Base-by-base conservation (phyloP, 495 filamentous ascomycete species). In the Venustampulla echinocandica region DNA sequence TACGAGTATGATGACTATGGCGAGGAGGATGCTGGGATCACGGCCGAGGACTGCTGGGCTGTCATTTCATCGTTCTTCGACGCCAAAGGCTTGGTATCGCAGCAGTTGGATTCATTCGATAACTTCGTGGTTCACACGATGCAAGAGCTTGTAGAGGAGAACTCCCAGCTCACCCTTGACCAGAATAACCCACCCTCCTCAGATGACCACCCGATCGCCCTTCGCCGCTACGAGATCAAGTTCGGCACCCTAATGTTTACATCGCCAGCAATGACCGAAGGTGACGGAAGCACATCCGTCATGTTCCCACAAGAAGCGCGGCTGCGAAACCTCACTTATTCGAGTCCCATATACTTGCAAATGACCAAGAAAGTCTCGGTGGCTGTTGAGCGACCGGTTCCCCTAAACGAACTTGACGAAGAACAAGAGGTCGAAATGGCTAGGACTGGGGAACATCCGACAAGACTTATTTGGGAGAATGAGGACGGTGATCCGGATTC, bases 11-110 rank as follows among this genome's bases (percentile, higher is more conserved):
- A 68, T 32, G 61, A 61, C 35, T 62, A 46, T 42, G 82, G 79
- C 48, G 79, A 82, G 40, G 83, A 90, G 43, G 77, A 84, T 36
- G 73, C 80, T 48, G 78, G 70, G 28, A 89, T 90, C 61, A 85
- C 83, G 1, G 86, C 90, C 34, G 92, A 97, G 66, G 92, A 97
- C 63, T 93, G 87, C 68, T 99, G 92, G 92, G 83, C 82, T 36
- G 93, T 97, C 58, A 95, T 99, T 61, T 85, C 84, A 21, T 82
- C 93, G 1, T 97, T 96, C 70, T 97, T 99, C 68, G 87, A 95
- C 49, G 70, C 72, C 36, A 96, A 96, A 67, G 90, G 93, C 56
- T 76, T 99, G 17, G 93, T 97, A 10, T 94, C 93, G 2, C 93
- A 97, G 62, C 92, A 99, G 68, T 76, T 97, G 48, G 90, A 97